Evolutionary conservation across 331 rosid species (phyloP).

Genomic region (Malus hybrid): DNA sequence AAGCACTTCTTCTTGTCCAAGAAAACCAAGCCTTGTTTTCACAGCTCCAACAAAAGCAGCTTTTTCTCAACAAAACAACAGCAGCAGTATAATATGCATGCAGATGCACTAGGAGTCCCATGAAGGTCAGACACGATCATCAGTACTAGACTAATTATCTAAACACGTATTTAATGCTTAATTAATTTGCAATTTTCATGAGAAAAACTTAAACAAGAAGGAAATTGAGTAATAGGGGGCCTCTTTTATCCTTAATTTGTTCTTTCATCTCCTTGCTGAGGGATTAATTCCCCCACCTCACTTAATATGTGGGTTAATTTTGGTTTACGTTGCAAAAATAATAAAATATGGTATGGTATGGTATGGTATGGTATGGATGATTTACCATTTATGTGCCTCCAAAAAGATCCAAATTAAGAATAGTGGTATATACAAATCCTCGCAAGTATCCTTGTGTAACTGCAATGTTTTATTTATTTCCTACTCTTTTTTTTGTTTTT

Average conservation of each 20-base stretch:
- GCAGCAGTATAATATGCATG: background rate
- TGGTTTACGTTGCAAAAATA: background rate
- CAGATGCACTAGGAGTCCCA: too few species aligned
- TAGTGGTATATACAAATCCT: background rate
- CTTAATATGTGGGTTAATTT: background rate
- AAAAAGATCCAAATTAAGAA: too few species aligned
- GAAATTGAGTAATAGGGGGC: background rate
- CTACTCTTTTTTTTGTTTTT: too few species aligned
- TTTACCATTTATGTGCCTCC: background rate
- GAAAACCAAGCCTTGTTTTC: slow-evolving; percentile 61
- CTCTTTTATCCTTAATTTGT: background rate
- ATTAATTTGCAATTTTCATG: background rate
- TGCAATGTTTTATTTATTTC: too few species aligned
- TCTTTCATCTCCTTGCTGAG: background rate
- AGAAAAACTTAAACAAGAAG: background rate
- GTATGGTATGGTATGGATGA: background rate
- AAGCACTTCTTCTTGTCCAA: slow-evolving; percentile 61
- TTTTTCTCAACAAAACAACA: slow-evolving; percentile 14
- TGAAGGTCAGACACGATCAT: too few species aligned
- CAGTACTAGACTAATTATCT: background rate
- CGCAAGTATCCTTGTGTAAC: background rate
- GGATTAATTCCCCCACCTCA: background rate
- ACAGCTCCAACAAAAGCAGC: slow-evolving; percentile 42
- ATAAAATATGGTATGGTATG: background rate
- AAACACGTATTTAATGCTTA: background rate